Conservation (phyloP, 257 asterid genomes). For the Ligustrum vulgare region DNA sequence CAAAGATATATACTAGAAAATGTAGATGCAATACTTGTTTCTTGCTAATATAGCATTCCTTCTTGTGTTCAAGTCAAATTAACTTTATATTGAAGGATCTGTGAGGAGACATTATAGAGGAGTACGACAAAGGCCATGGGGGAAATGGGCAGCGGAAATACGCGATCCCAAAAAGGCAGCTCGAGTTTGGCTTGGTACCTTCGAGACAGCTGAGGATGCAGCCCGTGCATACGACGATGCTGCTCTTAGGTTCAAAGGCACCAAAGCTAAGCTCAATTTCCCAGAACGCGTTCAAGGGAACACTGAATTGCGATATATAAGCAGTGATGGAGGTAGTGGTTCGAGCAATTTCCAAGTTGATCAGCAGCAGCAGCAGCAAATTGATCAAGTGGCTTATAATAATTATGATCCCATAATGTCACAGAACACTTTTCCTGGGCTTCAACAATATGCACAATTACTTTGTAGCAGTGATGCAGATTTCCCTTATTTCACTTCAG, state of each 20-base stretch:
- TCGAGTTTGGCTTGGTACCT: slow-evolving; percentile 84
- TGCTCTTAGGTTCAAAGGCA: slow-evolving; percentile 78
- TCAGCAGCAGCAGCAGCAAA: neutral
- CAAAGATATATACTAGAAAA: neutral
- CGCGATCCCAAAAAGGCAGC: slow-evolving; percentile 84
- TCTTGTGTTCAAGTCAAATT: neutral
- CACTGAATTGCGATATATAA: slow-evolving; percentile 23
- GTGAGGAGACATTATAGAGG: slow-evolving; percentile 70
- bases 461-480: slow-evolving; percentile 67
- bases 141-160: slow-evolving; percentile 92
- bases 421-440: slow-evolving; percentile 59
- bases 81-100: neutral
- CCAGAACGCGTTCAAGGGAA: slow-evolving; percentile 66
- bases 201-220: slow-evolving; percentile 84
- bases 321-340: neutral
- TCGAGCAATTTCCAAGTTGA: neutral
- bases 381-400: neutral
- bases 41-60: neutral
- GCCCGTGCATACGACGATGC: slow-evolving; percentile 90
- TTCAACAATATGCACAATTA: slow-evolving; percentile 65
- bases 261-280: slow-evolving; percentile 86
- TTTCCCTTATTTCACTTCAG: slow-evolving; percentile 53
- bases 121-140: slow-evolving; percentile 90
- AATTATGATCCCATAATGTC: slow-evolving; percentile 18
- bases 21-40: neutral